Evolutionary conservation across 495 filamentous ascomycete species (phyloP).

Genomic region (Penicillium atrosanguineum): DNA sequence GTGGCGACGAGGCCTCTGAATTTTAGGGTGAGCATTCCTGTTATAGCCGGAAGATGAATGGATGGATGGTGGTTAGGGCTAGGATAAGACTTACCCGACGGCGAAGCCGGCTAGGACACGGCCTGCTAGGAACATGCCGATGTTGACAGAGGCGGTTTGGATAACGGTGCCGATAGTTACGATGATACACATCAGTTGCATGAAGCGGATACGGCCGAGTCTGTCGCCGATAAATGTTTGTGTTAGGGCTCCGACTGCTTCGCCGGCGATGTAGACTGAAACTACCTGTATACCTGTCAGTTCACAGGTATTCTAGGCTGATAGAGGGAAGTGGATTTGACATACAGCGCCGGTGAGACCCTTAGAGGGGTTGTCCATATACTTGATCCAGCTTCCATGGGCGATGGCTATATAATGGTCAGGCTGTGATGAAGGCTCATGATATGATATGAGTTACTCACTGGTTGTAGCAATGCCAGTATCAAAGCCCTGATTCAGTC

Average conservation of each 20-base stretch:
- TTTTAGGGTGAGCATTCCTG: not conserved
- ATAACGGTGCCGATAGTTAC: constrained; percentile 56
- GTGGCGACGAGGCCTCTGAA: constrained; percentile 52
- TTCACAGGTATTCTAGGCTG: not conserved
- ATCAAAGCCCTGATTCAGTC: constrained; percentile 49
- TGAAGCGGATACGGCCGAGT: constrained; percentile 57
- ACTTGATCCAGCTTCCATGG: constrained; percentile 58
- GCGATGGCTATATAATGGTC: constrained; percentile 48
- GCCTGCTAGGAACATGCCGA: constrained; percentile 59
- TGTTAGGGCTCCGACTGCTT: constrained; percentile 50
- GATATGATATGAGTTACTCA: constrained; percentile 27
- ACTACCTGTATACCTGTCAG: constrained; percentile 37
- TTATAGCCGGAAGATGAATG: too few relatives aligned
- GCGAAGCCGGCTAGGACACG: constrained; percentile 54
- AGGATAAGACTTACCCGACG: constrained; percentile 41
- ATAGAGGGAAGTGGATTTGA: not conserved
- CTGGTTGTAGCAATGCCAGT: constrained; percentile 60
- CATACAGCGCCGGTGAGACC: constrained; percentile 56
- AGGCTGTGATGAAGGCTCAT: constrained; percentile 2
- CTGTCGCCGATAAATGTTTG: constrained; percentile 55
- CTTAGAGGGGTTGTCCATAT: constrained; percentile 54
- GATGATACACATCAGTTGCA: constrained; percentile 56
- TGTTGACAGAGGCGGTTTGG: constrained; percentile 56
- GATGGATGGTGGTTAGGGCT: not conserved
- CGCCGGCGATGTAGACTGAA: constrained; percentile 60